Base-by-base conservation (phyloP, 225 moss, liverwort and hornwort genomes). In the Marchantia polymorpha region DNA sequence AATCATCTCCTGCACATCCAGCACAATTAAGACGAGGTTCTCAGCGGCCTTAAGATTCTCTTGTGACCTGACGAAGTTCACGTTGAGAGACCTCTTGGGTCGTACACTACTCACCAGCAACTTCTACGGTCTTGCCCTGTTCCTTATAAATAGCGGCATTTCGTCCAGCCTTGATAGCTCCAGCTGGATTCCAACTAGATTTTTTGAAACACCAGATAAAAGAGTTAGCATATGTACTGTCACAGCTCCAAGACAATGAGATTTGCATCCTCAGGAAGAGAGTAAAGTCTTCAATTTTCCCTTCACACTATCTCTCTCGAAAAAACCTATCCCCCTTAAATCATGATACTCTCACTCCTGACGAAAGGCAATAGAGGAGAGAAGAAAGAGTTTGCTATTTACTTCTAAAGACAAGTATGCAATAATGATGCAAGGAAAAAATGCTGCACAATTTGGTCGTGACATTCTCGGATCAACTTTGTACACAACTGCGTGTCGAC, bases 141-240 rank as follows among this genome's bases (percentile, higher is more conserved):
- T 91, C 80, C 86, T 89, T 82, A 83, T 94, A 96, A 46, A 92
- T 81, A 80, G 96, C 96, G 54, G 96, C 64, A 80, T 92, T 94
- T 66, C 94, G 91, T 73, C 96, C 96, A 58, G 94, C 96, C 78
- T 91, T 94, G 13, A 96, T 87, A 51, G 96, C 96, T 66, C 96
- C 96, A 73, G 96, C 89, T 74, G 96, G 96, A 84, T 94, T 96
- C 96, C 96, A 96, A 82, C 96, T 96, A 84, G 73, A 39, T 31
- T 19, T 6, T 31, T 19, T 6, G 39, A 12, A 19, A 30, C 14
- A 30, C 58, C 12, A 29, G 9, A 25, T 31, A 16, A 7, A 67
- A 39, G 6, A 67, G 67, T 51, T n/a, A 73, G 53, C 16, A 6
- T 26, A 67, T 29, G 67, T 69, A 3, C 26, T 29, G 8, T 0